Conservation (phyloP, 2,329 filamentous ascomycete genomes). For the Ceratocystis colombiana region DNA sequence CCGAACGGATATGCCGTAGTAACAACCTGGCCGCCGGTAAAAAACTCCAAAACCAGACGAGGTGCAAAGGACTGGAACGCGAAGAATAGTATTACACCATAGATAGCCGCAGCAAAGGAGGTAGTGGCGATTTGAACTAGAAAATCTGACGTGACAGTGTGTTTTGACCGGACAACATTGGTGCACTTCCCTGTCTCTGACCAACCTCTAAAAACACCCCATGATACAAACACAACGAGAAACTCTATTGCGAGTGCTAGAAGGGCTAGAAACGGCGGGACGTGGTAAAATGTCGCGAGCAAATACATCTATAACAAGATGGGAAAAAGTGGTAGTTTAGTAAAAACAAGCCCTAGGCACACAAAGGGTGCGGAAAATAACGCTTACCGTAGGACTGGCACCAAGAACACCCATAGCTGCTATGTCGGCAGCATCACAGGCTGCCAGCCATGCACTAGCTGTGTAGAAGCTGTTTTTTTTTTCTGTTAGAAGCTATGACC, state of each 20-base stretch:
- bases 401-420: slow-evolving; percentile 57
- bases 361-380: not conserved
- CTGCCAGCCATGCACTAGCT: slow-evolving; percentile 59
- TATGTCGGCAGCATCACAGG: slow-evolving; percentile 64
- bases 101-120: slow-evolving; percentile 60
- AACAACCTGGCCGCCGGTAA: slow-evolving; percentile 60
- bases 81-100: slow-evolving; percentile 60
- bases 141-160: slow-evolving; percentile 54
- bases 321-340: not conserved
- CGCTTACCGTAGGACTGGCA: slow-evolving; percentile 58
- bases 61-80: slow-evolving; percentile 63
- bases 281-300: slow-evolving; percentile 64
- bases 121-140: slow-evolving; percentile 55
- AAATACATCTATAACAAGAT: slow-evolving; percentile 51
- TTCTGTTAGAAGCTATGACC: not conserved
- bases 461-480: slow-evolving; percentile 34
- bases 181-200: not conserved
- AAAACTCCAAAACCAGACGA: slow-evolving; percentile 61
- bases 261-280: slow-evolving; percentile 51
- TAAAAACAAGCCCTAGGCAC: not conserved
- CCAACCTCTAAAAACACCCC: slow-evolving; percentile 2
- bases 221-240: slow-evolving; percentile 4
- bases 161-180: slow-evolving; percentile 54
- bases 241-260: slow-evolving; percentile 40
- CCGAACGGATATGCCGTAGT: slow-evolving; percentile 55